Evolutionary conservation across 1,284 basidiomycete species (phyloP).

Genomic region (Melampsora larici-populina): DNA sequence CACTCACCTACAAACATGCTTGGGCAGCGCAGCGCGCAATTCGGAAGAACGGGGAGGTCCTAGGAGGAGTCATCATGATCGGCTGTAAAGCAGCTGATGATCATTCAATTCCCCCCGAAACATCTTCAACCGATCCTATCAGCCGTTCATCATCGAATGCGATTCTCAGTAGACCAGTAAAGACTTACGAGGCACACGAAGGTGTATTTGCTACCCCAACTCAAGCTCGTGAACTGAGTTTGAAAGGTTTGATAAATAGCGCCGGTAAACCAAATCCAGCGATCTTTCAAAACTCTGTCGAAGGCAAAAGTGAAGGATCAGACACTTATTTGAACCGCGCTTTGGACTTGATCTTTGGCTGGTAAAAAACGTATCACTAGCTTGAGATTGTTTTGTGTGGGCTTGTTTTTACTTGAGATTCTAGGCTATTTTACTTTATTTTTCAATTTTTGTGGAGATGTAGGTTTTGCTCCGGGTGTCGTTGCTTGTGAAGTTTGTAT

Average conservation of each 20-base stretch:
- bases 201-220: constrained; percentile 24
- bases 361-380: not conserved
- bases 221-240: constrained; percentile 18
- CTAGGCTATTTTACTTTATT: no score
- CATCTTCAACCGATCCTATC: not conserved
- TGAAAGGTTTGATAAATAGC: constrained; percentile 24
- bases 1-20: constrained; percentile 60
- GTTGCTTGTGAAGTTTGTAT: no score
- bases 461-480: no score
- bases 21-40: constrained; percentile 70
- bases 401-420: no score
- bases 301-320: no score
- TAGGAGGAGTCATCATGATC: constrained; percentile 72
- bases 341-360: constrained; percentile 34
- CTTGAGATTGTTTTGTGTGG: no score
- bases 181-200: constrained; percentile 28
- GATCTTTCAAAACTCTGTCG: constrained; percentile 27
- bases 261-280: constrained; percentile 33
- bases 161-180: constrained; percentile 25
- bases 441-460: no score
- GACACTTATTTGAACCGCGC: constrained; percentile 27
- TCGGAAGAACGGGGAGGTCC: constrained; percentile 70
- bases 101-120: not conserved
- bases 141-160: not conserved
- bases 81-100: constrained; percentile 69